Conservation (phyloP, 148 eudicot species). For the Chenopodium berlandieri region DNA sequence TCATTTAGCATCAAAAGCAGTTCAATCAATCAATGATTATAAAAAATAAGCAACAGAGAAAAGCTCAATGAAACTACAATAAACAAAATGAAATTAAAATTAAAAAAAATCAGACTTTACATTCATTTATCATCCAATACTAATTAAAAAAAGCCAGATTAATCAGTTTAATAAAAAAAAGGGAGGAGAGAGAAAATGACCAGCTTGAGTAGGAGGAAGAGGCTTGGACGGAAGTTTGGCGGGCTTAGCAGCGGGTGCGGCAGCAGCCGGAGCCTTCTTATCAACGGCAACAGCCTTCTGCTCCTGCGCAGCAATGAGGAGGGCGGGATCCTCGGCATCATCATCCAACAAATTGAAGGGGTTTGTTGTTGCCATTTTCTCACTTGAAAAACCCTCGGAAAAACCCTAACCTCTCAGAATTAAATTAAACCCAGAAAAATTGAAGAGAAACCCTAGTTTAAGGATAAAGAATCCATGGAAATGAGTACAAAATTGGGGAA, state of each 20-base stretch:
- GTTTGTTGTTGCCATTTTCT: constrained; percentile 50
- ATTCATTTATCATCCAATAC: neutral
- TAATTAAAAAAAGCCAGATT: neutral
- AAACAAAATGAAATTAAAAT: neutral
- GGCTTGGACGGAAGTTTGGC: constrained; percentile 59
- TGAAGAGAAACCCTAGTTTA: constrained; percentile 22
- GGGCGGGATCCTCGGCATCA: constrained; percentile 51
- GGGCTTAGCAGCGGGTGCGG: constrained; percentile 25
- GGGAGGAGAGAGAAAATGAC: constrained; percentile 8
- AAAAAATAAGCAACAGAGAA: neutral
- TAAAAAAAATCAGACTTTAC: neutral
- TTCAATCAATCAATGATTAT: neutral
- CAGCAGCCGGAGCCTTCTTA: constrained; percentile 19
- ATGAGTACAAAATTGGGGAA: neutral
- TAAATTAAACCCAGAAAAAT: neutral
- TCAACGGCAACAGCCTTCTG: constrained; percentile 25
- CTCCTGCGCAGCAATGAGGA: constrained; percentile 45
- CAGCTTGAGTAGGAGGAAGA: constrained; percentile 57
- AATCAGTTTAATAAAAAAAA: neutral
- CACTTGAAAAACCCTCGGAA: neutral
- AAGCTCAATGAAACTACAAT: neutral
- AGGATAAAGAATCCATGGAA: constrained; percentile 19
- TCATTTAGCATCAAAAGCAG: neutral
- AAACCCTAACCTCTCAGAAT: constrained; percentile 16
- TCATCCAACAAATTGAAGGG: constrained; percentile 56